Conservation (phyloP, 108 stramenopile species). For the Ochromonas danica region DNA sequence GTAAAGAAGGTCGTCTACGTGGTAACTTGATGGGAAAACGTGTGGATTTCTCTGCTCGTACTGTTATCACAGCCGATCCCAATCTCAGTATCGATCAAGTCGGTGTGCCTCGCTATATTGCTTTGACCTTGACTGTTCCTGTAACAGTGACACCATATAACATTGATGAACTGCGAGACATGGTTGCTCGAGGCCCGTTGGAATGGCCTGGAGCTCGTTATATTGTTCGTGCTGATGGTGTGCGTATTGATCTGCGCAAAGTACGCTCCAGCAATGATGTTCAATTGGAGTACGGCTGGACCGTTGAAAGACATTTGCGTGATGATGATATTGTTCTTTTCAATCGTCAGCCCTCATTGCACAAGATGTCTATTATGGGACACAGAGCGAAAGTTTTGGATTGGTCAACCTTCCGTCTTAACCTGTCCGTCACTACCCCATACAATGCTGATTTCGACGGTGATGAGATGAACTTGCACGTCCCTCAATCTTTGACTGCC, state of each 20-base stretch:
- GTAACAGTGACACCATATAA: constrained; percentile 94
- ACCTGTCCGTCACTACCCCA: constrained; percentile 93
- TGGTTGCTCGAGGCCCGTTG: constrained; percentile 91
- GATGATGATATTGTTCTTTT: constrained; percentile 97
- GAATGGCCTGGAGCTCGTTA: constrained; percentile 94
- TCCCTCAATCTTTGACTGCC: constrained; percentile 88
- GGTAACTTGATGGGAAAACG: constrained; percentile 99
- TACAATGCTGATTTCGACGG: constrained; percentile 99
- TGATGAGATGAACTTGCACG: constrained; percentile 97
- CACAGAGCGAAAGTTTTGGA: constrained; percentile 95
- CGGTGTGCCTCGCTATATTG: constrained; percentile 91
- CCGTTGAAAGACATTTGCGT: constrained; percentile 92
- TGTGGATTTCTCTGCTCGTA: constrained; percentile 96
- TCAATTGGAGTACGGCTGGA: constrained; percentile 84
- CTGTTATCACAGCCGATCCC: constrained; percentile 99
- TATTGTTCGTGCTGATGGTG: constrained; percentile 90
- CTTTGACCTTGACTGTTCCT: constrained; percentile 94
- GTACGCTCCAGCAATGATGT: constrained; percentile 75
- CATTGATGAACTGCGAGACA: constrained; percentile 68
- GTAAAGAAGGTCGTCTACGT: constrained; percentile 97
- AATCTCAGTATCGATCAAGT: constrained; percentile 98
- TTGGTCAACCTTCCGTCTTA: constrained; percentile 98
- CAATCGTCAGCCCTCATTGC: constrained; percentile 97
- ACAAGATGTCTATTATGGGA: constrained; percentile 99
- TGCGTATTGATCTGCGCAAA: constrained; percentile 86